phyloP scores from a whole-genome alignment of 2,329 filamentous ascomycete genomes.

The Myriosclerotinia scirpicola region DNA sequence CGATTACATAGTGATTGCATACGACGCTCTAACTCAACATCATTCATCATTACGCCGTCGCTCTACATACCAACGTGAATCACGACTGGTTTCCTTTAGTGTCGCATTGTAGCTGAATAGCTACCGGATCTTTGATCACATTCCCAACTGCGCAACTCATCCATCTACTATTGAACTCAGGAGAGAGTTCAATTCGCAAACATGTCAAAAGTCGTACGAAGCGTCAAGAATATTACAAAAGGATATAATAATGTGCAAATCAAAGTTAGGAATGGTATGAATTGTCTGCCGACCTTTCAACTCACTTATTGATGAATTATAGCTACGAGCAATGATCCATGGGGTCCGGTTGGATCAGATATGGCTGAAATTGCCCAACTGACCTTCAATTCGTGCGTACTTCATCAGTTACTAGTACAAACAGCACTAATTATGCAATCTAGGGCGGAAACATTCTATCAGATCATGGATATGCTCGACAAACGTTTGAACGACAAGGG shows the following conservation, averaged over 20 bases:
- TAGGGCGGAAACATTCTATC: conserved; percentile 92
- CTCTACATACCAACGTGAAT: background rate
- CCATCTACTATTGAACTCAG: conserved; percentile 7
- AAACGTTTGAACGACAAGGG: conserved; percentile 98
- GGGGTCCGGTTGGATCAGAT: conserved; percentile 95
- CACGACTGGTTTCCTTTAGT: conserved; percentile 14
- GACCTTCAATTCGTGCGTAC: conserved; percentile 90
- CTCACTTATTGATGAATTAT: conserved; percentile 40
- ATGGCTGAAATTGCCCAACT: conserved; percentile 98
- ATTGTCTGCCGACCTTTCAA: conserved; percentile 32
- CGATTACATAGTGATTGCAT: conserved; percentile 16
- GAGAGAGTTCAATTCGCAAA: conserved; percentile 38
- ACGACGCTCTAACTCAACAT: conserved; percentile 13
- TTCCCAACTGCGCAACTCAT: background rate
- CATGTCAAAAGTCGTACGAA: conserved; percentile 97
- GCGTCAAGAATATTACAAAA: conserved; percentile 99
- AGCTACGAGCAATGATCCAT: conserved; percentile 99
- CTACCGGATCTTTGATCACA: conserved; percentile 10
- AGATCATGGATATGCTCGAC: conserved; percentile 99
- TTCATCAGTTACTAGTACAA: background rate
- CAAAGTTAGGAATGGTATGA: conserved; percentile 94
- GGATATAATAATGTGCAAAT: conserved; percentile 96
- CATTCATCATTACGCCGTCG: conserved; percentile 2
- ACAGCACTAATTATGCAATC: conserved; percentile 21
- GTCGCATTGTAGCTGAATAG: conserved; percentile 21